Evolutionary conservation across 192 early-diverging fungal genomes (phyloP), one percentile per base, ranked within the genome.

Genomic region (Umbelopsis ramanniana): DNA sequence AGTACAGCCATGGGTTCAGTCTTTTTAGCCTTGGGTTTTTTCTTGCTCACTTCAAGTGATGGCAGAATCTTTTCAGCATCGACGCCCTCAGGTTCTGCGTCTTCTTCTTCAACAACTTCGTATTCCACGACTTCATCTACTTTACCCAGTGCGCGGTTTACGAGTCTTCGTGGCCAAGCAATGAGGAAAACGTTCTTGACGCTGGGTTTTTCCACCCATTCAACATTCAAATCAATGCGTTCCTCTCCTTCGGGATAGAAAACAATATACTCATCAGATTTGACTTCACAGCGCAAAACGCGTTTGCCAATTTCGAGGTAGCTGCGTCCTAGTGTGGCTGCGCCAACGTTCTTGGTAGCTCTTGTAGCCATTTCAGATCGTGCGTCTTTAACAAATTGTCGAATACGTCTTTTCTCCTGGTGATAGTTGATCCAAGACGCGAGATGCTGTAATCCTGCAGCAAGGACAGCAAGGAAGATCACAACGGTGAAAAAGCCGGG

Each of bases 401-500:
- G 35, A 63, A 93, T 88, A 33, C 86, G 71, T 67, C 82, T 83
- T 71, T 80, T 85, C 23, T 91, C 92, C 52, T 89, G 82, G 78
- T 81, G 76, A 47, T 85, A 89, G 66, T 84, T 84, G 46, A 92
- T 76, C 70, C 82, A 80, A 38, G 81, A 75, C 55, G 84, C 87
- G 66, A 94, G 29, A 66, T 91, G 90, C 74, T 94, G 92, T 77
- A 94, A 79, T 11, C 76, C 81, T 10, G 86, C 83, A 7, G 38
- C 76, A 72, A 92, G 81, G 47, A 88, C 15, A 26, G 81, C 35
- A 29, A 94, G 79, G 6, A 88, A 86, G 17, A 81, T 75, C 0
- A 87, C 4, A 12, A 91, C 92, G 2, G 79, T 74, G 5, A 76
- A 78, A n/a, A 94, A 81, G 29, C 90, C 91, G 0, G 92, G 92